phyloP scores from a whole-genome alignment of 2,329 filamentous ascomycete species.

The Phoma sp. region DNA sequence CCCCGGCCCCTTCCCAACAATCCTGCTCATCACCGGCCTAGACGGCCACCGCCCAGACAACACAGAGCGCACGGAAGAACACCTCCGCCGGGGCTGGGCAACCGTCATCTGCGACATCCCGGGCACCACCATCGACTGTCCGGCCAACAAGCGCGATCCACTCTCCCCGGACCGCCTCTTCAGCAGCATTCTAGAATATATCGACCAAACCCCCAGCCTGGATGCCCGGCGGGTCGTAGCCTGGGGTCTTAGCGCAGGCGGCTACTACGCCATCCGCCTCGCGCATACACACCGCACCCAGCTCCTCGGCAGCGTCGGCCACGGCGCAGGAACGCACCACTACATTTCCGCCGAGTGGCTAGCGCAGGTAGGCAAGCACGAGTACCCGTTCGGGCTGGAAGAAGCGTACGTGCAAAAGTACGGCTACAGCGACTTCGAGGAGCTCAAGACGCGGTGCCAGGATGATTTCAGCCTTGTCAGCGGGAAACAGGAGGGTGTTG shows the following conservation, averaged over 20 bases:
- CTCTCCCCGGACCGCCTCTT: slow-evolving; percentile 60
- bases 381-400: slow-evolving; percentile 65
- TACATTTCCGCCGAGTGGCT: slow-evolving; percentile 65
- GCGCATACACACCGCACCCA: slow-evolving; percentile 62
- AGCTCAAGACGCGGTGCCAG: slow-evolving; percentile 56
- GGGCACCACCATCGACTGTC: slow-evolving; percentile 61
- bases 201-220: slow-evolving; percentile 52
- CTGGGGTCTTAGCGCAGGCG: slow-evolving; percentile 65
- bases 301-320: slow-evolving; percentile 57
- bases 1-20: slow-evolving; percentile 54
- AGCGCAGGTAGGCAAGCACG: slow-evolving; percentile 58
- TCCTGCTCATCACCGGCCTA: slow-evolving; percentile 63
- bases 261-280: slow-evolving; percentile 63
- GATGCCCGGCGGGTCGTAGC: slow-evolving; percentile 57
- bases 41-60: slow-evolving; percentile 64
- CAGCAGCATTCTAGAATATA: slow-evolving; percentile 60
- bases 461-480: slow-evolving; percentile 60
- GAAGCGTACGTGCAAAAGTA: slow-evolving; percentile 57
- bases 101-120: slow-evolving; percentile 62
- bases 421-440: slow-evolving; percentile 43
- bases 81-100: slow-evolving; percentile 56
- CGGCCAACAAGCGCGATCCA: slow-evolving; percentile 56
- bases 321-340: slow-evolving; percentile 63
- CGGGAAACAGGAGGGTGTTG: slow-evolving; percentile 58
- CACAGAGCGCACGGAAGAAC: slow-evolving; percentile 53